Evolutionary conservation across 495 filamentous ascomycete genomes (phyloP).

Genomic region (Talaromyces ruber): DNA sequence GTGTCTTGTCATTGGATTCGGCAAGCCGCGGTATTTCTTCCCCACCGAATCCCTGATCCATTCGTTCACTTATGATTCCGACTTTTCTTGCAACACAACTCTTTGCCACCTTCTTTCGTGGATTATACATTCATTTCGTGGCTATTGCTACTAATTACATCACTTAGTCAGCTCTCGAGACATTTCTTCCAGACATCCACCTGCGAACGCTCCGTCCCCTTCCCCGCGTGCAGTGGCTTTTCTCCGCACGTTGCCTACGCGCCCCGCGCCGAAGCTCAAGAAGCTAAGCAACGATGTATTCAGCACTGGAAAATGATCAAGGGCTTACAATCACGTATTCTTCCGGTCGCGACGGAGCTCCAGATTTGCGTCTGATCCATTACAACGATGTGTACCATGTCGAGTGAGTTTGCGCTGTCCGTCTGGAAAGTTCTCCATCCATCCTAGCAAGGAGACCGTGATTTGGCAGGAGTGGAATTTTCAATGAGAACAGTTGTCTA

Average conservation of each 20-base stretch:
- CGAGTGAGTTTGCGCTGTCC: constrained; percentile 39
- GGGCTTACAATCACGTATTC: constrained; percentile 42
- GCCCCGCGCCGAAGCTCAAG: neutral
- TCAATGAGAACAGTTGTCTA: neutral
- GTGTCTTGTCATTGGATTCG: neutral
- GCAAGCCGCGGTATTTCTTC: neutral
- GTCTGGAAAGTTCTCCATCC: neutral
- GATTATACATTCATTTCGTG: neutral
- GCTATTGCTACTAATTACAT: neutral
- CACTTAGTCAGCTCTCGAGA: neutral
- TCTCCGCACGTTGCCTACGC: neutral
- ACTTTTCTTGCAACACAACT: neutral
- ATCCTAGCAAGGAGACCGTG: neutral
- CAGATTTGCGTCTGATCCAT: constrained; percentile 73
- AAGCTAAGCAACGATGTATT: neutral
- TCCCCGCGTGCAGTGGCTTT: neutral
- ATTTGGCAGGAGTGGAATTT: neutral
- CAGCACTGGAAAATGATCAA: constrained; percentile 22
- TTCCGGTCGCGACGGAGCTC: constrained; percentile 42
- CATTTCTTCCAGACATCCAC: neutral
- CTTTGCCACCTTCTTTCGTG: neutral
- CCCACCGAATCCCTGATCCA: neutral
- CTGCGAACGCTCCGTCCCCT: neutral
- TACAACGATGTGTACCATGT: constrained; percentile 94
- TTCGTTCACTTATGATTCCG: neutral